Base-by-base conservation (phyloP, 345 rosid species). In the Leavenworthia alabamica region DNA sequence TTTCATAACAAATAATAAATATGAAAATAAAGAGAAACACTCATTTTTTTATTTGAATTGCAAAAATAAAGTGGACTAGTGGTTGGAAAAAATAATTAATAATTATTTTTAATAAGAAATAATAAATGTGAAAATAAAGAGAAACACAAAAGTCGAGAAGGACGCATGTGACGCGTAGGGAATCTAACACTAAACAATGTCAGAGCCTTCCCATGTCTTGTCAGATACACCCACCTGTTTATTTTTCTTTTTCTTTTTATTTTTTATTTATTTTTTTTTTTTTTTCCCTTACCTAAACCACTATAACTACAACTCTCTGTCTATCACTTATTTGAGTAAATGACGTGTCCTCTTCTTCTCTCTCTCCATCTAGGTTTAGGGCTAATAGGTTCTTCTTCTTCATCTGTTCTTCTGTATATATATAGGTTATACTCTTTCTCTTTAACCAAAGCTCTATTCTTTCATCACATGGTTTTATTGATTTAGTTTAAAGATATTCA, bases 91-190 rank as follows among this genome's bases (percentile, higher is more conserved):
- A n/a, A n/a, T n/a, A n/a, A n/a, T n/a, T n/a, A n/a, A n/a, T n/a
- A n/a, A n/a, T n/a, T n/a, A n/a, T n/a, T n/a, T n/a, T n/a, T n/a
- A n/a, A n/a, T n/a, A n/a, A n/a, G n/a, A n/a, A n/a, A n/a, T n/a
- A n/a, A n/a, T n/a, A n/a, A n/a, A n/a, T n/a, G n/a, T n/a, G n/a
- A n/a, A n/a, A n/a, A n/a, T n/a, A n/a, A n/a, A n/a, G n/a, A n/a
- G n/a, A n/a, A n/a, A n/a, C n/a, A n/a, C n/a, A 70, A 62, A 62
- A 70, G 43, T 36, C 64, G 16, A 70, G 68, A 55, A 70, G 58
- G 51, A 70, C 58, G 68, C 74, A 70, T 70, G 74, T 70, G 74
- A 70, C 74, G n/a, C n/a, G n/a, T n/a, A n/a, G n/a, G n/a, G n/a
- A n/a, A n/a, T n/a, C n/a, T n/a, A n/a, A n/a, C n/a, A 70, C 74